These are phyloP conservation scores for Ophiostoma sp. DNA, from an alignment of 2,329 filamentous ascomycete species.

Conservation along the genomic window DNA sequence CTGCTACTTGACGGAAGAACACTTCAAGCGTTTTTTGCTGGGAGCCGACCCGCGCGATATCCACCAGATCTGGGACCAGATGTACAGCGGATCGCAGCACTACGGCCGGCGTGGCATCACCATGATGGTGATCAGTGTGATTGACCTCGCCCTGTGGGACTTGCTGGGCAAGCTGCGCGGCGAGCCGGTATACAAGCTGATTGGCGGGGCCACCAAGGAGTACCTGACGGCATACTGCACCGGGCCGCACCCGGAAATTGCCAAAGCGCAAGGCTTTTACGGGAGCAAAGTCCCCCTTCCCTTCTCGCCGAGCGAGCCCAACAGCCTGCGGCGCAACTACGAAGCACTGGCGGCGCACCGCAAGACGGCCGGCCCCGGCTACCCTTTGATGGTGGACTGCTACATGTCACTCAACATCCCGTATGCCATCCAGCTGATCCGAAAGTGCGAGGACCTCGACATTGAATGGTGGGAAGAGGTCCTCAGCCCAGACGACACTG, in stretches of 20 bases:
- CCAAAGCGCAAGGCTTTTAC: conserved; percentile 83
- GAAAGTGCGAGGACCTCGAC: conserved; percentile 77
- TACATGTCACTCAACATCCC: conserved; percentile 94
- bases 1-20: conserved; percentile 90
- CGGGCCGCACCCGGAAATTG: conserved; percentile 76
- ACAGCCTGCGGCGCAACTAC: conserved; percentile 82
- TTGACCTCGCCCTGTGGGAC: conserved; percentile 92
- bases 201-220: conserved; percentile 84
- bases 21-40: conserved; percentile 89
- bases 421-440: conserved; percentile 88
- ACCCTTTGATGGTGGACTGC: conserved; percentile 92
- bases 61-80: conserved; percentile 90
- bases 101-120: conserved; percentile 92
- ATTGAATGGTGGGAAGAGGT: conserved; percentile 99
- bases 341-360: conserved; percentile 84
- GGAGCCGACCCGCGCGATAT: conserved; percentile 88
- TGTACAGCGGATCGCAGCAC: conserved; percentile 96
- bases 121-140: conserved; percentile 87
- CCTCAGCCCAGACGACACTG: conserved; percentile 84
- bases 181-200: conserved; percentile 92
- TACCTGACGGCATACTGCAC: conserved; percentile 92
- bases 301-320: conserved; percentile 81
- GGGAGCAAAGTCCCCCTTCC: conserved; percentile 91
- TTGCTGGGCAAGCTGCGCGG: conserved; percentile 85
- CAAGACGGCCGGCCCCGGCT: conserved; percentile 81